A percentile compares a stretch with the other conserved stretches of the same genome.
These are phyloP conservation scores for Sarocladium oryzae DNA, from an alignment of 2,329 filamentous ascomycete genomes.

Conservation along the genomic window DNA sequence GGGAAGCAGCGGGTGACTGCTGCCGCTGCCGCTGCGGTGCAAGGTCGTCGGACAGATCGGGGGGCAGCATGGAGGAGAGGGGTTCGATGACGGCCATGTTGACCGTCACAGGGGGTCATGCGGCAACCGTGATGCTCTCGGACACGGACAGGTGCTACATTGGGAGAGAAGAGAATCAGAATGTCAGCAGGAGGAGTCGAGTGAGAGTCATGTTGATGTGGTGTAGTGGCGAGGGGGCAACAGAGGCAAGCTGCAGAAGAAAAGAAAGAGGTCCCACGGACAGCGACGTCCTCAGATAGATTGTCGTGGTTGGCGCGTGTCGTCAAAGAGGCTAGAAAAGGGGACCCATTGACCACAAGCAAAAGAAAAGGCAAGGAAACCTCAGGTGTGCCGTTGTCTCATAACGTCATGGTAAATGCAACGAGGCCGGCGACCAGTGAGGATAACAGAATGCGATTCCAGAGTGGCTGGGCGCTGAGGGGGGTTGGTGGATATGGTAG, in stretches of 20 bases:
- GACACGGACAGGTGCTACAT: neutral
- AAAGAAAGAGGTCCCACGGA: conserved; percentile 2
- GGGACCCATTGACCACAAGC: neutral
- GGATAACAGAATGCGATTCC: neutral
- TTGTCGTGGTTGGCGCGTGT: conserved; percentile 2
- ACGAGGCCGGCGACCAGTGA: neutral
- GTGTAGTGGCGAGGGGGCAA: neutral
- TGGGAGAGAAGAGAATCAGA: neutral
- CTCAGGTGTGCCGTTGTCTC: neutral
- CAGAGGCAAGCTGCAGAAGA: neutral
- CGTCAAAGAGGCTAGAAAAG: conserved; percentile 4
- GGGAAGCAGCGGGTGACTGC: neutral
- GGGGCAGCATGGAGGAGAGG: conserved; percentile 14
- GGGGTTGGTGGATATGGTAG: neutral
- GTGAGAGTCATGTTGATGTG: neutral
- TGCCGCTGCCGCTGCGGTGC: conserved; percentile 6
- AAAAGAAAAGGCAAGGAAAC: neutral
- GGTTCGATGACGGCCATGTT: conserved; percentile 17
- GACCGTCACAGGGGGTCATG: conserved; percentile 5
- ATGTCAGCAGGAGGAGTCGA: conserved; percentile 1
- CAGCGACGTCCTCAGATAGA: neutral
- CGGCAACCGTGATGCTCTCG: conserved; percentile 7
- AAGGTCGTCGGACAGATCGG: conserved; percentile 7
- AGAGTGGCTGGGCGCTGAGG: conserved; percentile 4
- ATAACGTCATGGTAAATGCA: conserved; percentile 1